Conservation (phyloP, 139 green algal species). For the Klebsormidium nitens region DNA sequence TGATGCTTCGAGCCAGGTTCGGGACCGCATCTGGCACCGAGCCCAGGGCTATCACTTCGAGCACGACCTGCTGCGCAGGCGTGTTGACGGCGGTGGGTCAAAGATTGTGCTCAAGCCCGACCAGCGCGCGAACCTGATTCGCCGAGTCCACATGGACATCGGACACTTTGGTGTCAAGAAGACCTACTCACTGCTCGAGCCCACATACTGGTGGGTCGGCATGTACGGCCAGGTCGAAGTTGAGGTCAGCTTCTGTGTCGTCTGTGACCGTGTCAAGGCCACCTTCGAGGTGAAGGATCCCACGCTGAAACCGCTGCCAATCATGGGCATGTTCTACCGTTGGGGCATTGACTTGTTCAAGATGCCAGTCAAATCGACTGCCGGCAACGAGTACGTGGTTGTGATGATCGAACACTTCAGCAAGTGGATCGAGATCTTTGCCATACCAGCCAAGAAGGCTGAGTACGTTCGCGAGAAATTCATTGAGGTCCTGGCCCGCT, state of each 20-base stretch:
- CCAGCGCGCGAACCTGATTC: background rate
- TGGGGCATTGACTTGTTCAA: background rate
- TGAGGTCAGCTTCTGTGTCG: background rate
- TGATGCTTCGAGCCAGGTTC: background rate
- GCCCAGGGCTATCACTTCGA: background rate
- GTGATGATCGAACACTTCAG: conserved; percentile 13
- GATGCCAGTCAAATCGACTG: background rate
- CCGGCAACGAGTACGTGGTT: background rate
- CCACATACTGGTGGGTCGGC: too few species aligned
- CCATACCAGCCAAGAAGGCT: background rate
- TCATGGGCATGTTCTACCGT: too few species aligned
- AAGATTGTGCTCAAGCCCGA: background rate
- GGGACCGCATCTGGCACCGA: too few species aligned
- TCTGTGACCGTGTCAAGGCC: too few species aligned
- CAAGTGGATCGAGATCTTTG: conserved; percentile 1
- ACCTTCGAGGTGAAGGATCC: background rate
- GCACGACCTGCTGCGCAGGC: background rate
- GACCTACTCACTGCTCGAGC: too few species aligned
- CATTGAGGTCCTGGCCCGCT: too few species aligned
- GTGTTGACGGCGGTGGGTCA: background rate
- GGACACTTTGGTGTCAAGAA: background rate
- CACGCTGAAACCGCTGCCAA: background rate
- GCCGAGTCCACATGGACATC: background rate
- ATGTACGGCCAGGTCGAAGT: background rate
- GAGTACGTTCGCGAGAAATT: too few species aligned